A percentile compares a stretch with the other conserved stretches of the same genome.
phyloP scores from a whole-genome alignment of 192 early-diverging fungal species.

The Coemansia sp. region DNA sequence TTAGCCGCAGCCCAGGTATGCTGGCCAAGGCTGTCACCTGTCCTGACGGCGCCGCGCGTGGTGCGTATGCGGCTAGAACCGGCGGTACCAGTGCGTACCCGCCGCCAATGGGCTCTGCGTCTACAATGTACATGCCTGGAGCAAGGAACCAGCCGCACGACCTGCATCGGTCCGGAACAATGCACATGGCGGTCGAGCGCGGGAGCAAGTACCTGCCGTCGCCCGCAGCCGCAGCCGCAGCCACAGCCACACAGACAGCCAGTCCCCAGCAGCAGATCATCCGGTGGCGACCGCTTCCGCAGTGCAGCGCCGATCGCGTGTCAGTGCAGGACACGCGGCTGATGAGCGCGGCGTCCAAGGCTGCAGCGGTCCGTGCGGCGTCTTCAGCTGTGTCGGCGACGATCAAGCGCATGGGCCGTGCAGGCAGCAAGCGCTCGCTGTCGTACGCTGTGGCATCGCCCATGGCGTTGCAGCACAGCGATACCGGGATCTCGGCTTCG shows the following conservation, averaged over 20 bases:
- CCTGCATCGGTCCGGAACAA: not conserved
- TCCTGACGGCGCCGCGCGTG: not conserved
- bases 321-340: conserved; percentile 28
- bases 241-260: conserved; percentile 6
- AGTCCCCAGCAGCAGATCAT: conserved; percentile 1
- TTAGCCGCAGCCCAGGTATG: conserved; percentile 3
- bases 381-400: conserved; percentile 31
- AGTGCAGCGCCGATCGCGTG: conserved; percentile 36
- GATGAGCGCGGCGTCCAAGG: conserved; percentile 49
- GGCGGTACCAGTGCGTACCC: not conserved
- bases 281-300: conserved; percentile 25
- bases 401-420: conserved; percentile 29
- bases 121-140: not conserved
- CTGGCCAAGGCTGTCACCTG: not conserved
- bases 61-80: not conserved
- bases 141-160: not conserved
- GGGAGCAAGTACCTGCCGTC: conserved; percentile 7
- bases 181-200: conserved; percentile 4
- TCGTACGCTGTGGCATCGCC: not conserved
- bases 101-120: not conserved
- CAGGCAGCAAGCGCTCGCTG: conserved; percentile 26
- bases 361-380: conserved; percentile 41
- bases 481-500: no score
- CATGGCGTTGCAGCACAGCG: not conserved
- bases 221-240: not conserved